Evolutionary conservation across 805 yeast genomes (phyloP), one percentile per base, ranked within the genome.

Genomic region (Candida chauliodis): DNA sequence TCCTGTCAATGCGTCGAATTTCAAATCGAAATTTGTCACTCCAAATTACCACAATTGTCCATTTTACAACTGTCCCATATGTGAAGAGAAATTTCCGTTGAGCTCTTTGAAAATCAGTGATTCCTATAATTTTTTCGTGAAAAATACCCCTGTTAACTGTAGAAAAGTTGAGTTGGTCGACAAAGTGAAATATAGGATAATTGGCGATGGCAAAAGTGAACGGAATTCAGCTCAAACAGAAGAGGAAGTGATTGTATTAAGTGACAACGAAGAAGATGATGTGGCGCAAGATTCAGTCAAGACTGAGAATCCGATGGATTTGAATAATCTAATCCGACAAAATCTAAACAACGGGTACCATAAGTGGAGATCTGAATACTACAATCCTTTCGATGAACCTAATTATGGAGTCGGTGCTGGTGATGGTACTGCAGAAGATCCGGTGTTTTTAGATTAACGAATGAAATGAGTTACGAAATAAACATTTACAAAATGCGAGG

Each of bases 81-180:
- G 74, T 42, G 69, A 68, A 46, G 44, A 37, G 15, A 40, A 43
- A 30, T 68, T 69, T 40, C 57, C 53, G 14, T 49, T 68, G 28
- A 52, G 49, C 35, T 65, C 63, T 34, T 46, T 69, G 14, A 51
- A 50, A 36, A 63, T 69, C 15, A 58, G 66, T 37, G 71, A 67
- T 37, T 52, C 65, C 5, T 63, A 58, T 53, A 69, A 68, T 38
- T 68, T 55, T 42, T 68, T 69, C 39, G 65, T 68, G 25, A 66
- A 63, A 38, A 58, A 58, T 14, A 63, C 72, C 1, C 70, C 71
- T 2, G 38, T 31, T 31, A 53, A 58, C 20, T 53, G 61, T 6
- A 59, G 58, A 26, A 46, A 61, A 37, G 58, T 69, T 4, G 71
- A 67, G 47, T n/a, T 37, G 5, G 44, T 67, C 11, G 69, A 63